These are phyloP conservation scores for Bipolaris zeicola DNA, from an alignment of 2,329 filamentous ascomycete genomes.

Conservation along the genomic window DNA sequence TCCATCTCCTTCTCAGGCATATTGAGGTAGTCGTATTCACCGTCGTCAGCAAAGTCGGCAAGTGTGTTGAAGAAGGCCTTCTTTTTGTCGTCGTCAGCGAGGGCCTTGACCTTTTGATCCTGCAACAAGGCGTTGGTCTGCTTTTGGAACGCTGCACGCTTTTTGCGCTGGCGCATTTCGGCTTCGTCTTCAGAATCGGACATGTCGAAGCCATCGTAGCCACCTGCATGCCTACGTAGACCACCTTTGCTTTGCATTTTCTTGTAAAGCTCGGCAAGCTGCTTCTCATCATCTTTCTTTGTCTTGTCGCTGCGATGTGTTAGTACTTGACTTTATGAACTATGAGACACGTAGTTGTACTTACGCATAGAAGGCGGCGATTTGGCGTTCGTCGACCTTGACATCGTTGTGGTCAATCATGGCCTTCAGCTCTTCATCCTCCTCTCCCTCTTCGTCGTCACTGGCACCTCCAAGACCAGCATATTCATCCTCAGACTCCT, in stretches of 20 bases:
- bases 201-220: conserved; percentile 68
- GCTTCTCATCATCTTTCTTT: conserved; percentile 78
- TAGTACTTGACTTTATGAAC: conserved; percentile 20
- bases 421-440: conserved; percentile 75
- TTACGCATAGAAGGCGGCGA: conserved; percentile 89
- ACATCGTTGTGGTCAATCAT: conserved; percentile 88
- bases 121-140: conserved; percentile 88
- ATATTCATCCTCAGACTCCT: conserved; percentile 98
- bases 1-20: conserved; percentile 46
- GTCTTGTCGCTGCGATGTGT: conserved; percentile 69
- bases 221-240: conserved; percentile 77
- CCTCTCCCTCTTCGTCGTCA: conserved; percentile 80
- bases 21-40: conserved; percentile 76
- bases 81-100: conserved; percentile 86
- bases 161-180: conserved; percentile 76
- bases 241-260: conserved; percentile 79
- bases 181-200: conserved; percentile 91
- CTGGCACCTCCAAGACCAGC: conserved; percentile 88
- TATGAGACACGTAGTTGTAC: conserved; percentile 48
- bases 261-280: conserved; percentile 33
- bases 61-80: conserved; percentile 89
- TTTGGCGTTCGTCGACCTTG: conserved; percentile 76
- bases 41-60: conserved; percentile 74
- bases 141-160: conserved; percentile 84
- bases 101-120: conserved; percentile 88